A percentile compares a stretch with the other conserved stretches of the same genome.
Evolutionary conservation across 176 grass and related monocot species (phyloP).

Genomic region (Oryza glaberrima): DNA sequence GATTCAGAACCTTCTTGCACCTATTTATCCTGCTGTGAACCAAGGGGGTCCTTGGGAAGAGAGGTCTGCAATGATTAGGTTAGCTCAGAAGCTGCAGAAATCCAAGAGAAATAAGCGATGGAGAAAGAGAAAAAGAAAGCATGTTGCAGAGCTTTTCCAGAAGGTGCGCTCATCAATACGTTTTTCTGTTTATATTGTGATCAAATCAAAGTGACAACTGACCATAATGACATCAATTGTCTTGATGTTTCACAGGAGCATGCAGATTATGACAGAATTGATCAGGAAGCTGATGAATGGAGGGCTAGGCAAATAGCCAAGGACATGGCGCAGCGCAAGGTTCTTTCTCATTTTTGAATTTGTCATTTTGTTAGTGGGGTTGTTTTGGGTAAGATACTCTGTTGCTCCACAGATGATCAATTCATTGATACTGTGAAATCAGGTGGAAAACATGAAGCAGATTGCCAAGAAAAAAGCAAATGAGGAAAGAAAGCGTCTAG

Average conservation of each 20-base stretch:
- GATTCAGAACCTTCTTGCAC: slow-evolving; percentile 61
- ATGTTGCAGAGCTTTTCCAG: slow-evolving; percentile 57
- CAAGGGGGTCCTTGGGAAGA: slow-evolving; percentile 65
- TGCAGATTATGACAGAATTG: slow-evolving; percentile 71
- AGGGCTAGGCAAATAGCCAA: slow-evolving; percentile 86
- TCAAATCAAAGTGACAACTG: background rate
- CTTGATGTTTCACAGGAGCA: slow-evolving; percentile 56
- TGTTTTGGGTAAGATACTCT: background rate
- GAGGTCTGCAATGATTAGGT: slow-evolving; percentile 57
- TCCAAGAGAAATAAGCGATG: slow-evolving; percentile 80
- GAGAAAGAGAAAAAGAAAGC: slow-evolving; percentile 84
- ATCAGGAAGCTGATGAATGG: slow-evolving; percentile 94
- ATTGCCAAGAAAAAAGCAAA: slow-evolving; percentile 90
- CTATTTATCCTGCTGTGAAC: slow-evolving; percentile 50
- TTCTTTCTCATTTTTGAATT: slow-evolving; percentile 34
- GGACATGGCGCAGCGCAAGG: slow-evolving; percentile 80
- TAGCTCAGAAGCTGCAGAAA: slow-evolving; percentile 84
- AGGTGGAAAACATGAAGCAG: slow-evolving; percentile 89
- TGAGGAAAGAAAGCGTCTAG: slow-evolving; percentile 82
- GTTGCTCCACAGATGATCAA: background rate
- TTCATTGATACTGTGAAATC: slow-evolving; percentile 41
- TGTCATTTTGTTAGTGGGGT: slow-evolving; percentile 19
- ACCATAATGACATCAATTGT: background rate
- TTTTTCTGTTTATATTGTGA: background rate
- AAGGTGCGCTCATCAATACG: slow-evolving; percentile 48